phyloP scores from a whole-genome alignment of 2,329 filamentous ascomycete genomes.

The Trichoderma sp. region DNA sequence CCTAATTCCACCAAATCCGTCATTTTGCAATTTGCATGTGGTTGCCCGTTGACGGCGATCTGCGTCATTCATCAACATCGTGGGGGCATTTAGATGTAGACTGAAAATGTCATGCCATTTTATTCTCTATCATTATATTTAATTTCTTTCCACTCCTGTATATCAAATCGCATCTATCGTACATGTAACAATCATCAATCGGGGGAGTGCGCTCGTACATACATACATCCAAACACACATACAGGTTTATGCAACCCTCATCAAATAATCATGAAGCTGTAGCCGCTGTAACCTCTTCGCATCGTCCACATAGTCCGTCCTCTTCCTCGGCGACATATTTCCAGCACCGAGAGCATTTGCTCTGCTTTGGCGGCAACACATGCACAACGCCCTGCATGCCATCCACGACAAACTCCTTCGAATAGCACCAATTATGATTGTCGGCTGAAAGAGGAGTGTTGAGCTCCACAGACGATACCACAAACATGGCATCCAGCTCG shows the following conservation, averaged over 20 bases:
- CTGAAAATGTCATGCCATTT: background rate
- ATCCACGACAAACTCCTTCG: slow-evolving; percentile 42
- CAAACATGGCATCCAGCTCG: slow-evolving; percentile 64
- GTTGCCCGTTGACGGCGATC: background rate
- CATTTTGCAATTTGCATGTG: background rate
- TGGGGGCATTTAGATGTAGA: background rate
- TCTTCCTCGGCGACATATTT: slow-evolving; percentile 69
- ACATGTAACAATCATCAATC: background rate
- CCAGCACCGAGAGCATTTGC: slow-evolving; percentile 90
- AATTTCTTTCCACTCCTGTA: background rate
- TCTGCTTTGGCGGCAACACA: slow-evolving; percentile 48
- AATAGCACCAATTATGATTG: slow-evolving; percentile 41
- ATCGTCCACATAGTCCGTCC: slow-evolving; percentile 69
- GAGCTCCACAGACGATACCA: slow-evolving; percentile 63
- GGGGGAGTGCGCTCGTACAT: background rate
- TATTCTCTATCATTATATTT: background rate
- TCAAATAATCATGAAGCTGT: background rate
- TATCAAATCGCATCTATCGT: background rate
- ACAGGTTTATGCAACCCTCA: background rate
- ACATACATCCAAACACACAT: background rate
- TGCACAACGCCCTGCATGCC: slow-evolving; percentile 40
- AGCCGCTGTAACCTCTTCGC: slow-evolving; percentile 55
- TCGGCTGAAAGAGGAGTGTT: slow-evolving; percentile 33
- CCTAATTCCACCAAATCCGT: background rate
- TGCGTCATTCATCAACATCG: background rate